phyloP scores from a whole-genome alignment of 2,329 filamentous ascomycete genomes.

The Pseudocercospora pini-densiflorae region DNA sequence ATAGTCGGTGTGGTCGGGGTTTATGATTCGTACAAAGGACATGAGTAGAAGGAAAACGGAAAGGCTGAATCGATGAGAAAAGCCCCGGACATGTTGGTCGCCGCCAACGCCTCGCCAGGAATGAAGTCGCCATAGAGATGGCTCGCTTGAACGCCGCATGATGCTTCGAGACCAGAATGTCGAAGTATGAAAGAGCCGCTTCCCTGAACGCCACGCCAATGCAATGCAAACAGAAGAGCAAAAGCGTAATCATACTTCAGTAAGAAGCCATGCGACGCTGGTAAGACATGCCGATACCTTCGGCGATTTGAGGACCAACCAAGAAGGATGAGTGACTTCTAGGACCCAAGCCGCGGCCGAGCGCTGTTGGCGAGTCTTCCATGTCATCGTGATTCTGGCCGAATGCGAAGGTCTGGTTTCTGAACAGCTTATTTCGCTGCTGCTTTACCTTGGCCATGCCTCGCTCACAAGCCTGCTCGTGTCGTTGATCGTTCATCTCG shows the following conservation, averaged over 20 bases:
- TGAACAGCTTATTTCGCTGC: slow-evolving; percentile 80
- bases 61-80: slow-evolving; percentile 13
- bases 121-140: slow-evolving; percentile 19
- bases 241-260: slow-evolving; percentile 27
- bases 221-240: slow-evolving; percentile 22
- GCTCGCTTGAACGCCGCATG: slow-evolving; percentile 36
- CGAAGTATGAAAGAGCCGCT: slow-evolving; percentile 17
- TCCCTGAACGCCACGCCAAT: slow-evolving; percentile 25
- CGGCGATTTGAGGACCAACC: slow-evolving; percentile 36
- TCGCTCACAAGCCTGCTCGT: slow-evolving; percentile 90
- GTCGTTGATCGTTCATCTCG: slow-evolving; percentile 91
- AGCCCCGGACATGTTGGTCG: slow-evolving; percentile 23
- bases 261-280: slow-evolving; percentile 43
- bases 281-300: slow-evolving; percentile 40
- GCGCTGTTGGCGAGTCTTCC: slow-evolving; percentile 66
- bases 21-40: slow-evolving; percentile 26
- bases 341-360: slow-evolving; percentile 33
- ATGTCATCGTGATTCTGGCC: slow-evolving; percentile 68
- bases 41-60: slow-evolving; percentile 27
- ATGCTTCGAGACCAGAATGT: slow-evolving; percentile 11
- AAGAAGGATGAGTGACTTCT: slow-evolving; percentile 39
- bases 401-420: slow-evolving; percentile 95
- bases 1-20: slow-evolving; percentile 22
- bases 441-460: slow-evolving; percentile 93
- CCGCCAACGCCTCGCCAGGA: slow-evolving; percentile 30